phyloP scores from a whole-genome alignment of 352 stramenopile genomes.

The Hyaloperonospora brassicae region DNA sequence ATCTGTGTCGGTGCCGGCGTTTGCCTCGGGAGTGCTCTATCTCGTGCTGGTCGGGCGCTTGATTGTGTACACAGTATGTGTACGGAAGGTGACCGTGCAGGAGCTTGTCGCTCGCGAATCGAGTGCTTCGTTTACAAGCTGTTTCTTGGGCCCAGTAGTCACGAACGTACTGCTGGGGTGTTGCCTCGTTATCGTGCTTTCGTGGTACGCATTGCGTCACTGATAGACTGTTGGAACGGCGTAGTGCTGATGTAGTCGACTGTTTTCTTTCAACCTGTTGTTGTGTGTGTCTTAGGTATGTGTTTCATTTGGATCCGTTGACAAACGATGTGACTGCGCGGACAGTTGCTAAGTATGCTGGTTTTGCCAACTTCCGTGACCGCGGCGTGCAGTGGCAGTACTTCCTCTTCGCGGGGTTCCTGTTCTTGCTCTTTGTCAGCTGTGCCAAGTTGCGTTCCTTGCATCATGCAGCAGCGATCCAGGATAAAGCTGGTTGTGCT shows the following conservation, averaged over 20 bases:
- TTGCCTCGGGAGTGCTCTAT: conserved; percentile 51
- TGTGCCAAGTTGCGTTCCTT: conserved; percentile 62
- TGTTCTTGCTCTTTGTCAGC: conserved; percentile 55
- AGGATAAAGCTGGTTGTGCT: conserved; percentile 2
- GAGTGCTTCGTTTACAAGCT: conserved; percentile 24
- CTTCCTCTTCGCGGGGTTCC: conserved; percentile 54
- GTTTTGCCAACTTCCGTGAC: conserved; percentile 49
- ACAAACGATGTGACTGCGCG: conserved; percentile 21
- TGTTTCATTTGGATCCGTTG: conserved; percentile 41
- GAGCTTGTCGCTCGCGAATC: conserved; percentile 33
- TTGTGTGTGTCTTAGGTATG: conserved; percentile 32
- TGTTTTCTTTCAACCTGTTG: background rate
- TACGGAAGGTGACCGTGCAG: conserved; percentile 49
- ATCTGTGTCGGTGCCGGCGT: conserved; percentile 46
- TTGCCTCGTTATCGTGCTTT: conserved; percentile 39
- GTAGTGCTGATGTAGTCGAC: background rate
- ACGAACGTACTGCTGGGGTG: conserved; percentile 38
- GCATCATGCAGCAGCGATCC: conserved; percentile 23
- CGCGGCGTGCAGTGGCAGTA: conserved; percentile 43
- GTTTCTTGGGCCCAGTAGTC: conserved; percentile 38
- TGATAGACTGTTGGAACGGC: background rate
- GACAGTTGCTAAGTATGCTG: conserved; percentile 43
- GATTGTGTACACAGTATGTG: conserved; percentile 59
- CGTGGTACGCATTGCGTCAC: conserved; percentile 26
- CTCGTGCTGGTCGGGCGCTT: conserved; percentile 47